These are phyloP conservation scores for Meira miltonrushii DNA, from an alignment of 1,284 basidiomycete genomes.

Conservation along the genomic window DNA sequence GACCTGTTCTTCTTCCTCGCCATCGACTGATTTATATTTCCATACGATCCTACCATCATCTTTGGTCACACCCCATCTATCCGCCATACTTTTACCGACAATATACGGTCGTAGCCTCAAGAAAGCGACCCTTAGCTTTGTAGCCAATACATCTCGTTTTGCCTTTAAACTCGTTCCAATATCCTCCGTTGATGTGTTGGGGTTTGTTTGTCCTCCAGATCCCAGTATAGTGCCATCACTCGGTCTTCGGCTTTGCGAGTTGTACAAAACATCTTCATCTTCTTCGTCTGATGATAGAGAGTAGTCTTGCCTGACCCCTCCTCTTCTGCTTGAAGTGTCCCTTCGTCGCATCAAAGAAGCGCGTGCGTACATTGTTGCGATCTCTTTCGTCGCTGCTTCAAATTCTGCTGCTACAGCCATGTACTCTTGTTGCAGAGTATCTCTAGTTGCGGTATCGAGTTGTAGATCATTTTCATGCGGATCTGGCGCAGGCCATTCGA, in stretches of 20 bases:
- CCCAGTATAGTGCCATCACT: no score
- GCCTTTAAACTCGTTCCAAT: conserved; percentile 28
- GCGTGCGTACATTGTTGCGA: conserved; percentile 9
- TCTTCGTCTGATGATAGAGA: conserved; percentile 13
- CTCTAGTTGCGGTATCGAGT: conserved; percentile 19
- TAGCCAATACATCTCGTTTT: conserved; percentile 42
- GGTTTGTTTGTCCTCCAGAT: not conserved
- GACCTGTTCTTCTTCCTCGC: conserved; percentile 29
- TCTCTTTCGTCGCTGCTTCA: conserved; percentile 25
- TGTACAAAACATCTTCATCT: conserved; percentile 12
- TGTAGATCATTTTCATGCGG: conserved; percentile 36
- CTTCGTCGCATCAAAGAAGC: conserved; percentile 4
- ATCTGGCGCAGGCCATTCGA: conserved; percentile 20
- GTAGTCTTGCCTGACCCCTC: not conserved
- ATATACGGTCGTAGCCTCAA: conserved; percentile 38
- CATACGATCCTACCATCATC: conserved; percentile 32
- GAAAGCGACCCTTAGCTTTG: conserved; percentile 41
- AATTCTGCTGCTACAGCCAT: conserved; percentile 28
- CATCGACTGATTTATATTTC: conserved; percentile 32
- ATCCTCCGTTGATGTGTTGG: conserved; percentile 16
- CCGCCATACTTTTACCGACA: conserved; percentile 32
- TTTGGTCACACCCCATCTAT: conserved; percentile 27
- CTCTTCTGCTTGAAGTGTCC: not conserved
- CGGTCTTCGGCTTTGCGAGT: not conserved
- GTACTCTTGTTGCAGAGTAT: conserved; percentile 21